Evolutionary conservation across 2,329 filamentous ascomycete genomes (phyloP).

Genomic region (Microthyrium microscopicum): DNA sequence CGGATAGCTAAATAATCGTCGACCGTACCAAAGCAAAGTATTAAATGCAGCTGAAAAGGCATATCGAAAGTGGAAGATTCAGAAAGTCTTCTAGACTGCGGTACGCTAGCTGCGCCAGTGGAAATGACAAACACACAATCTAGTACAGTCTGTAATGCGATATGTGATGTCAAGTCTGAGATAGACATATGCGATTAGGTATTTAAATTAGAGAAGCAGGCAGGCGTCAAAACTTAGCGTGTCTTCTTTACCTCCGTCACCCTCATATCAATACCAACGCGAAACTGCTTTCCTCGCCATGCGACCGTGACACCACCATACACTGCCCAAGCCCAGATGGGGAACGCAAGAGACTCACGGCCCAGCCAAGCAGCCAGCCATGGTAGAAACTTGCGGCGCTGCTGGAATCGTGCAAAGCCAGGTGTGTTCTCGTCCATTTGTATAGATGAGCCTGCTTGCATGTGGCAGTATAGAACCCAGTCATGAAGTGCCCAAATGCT

Average conservation of each 20-base stretch:
- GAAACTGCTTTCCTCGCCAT: conserved; percentile 74
- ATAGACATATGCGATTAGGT: too few species aligned
- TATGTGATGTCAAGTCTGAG: too few species aligned
- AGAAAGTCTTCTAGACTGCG: too few species aligned
- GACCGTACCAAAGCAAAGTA: too few species aligned
- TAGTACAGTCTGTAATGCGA: too few species aligned
- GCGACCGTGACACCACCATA: conserved; percentile 72
- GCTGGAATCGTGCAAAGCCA: conserved; percentile 41
- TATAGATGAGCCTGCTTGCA: conserved; percentile 59
- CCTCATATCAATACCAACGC: conserved; percentile 68
- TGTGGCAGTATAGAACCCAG: conserved; percentile 50
- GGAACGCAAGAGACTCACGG: conserved; percentile 64
- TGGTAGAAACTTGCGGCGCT: conserved; percentile 41
- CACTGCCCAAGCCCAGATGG: conserved; percentile 82
- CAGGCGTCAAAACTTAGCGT: too few species aligned
- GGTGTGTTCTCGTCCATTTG: conserved; percentile 59
- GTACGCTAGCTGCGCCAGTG: too few species aligned
- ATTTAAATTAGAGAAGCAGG: too few species aligned
- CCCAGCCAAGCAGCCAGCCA: conserved; percentile 78
- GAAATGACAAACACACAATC: too few species aligned
- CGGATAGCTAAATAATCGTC: too few species aligned
- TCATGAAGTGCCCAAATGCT: conserved; percentile 59
- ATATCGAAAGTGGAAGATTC: too few species aligned
- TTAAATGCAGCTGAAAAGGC: too few species aligned
- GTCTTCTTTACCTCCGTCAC: conserved; percentile 47